These are phyloP conservation scores for Exophiala spinifera DNA, from an alignment of 2,329 filamentous ascomycete genomes.

Conservation along the genomic window DNA sequence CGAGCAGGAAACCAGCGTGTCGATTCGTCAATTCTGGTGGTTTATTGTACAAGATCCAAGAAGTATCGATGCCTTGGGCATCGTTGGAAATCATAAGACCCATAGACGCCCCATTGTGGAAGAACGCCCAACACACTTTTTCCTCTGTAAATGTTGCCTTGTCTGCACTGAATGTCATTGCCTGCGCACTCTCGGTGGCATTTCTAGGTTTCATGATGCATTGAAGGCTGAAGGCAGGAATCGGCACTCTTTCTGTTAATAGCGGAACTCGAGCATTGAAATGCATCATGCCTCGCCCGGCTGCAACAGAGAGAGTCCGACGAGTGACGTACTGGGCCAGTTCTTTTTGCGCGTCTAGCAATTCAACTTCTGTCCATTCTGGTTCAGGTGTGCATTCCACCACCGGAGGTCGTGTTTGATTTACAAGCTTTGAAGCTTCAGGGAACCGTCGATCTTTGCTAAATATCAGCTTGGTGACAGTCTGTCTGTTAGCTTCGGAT, in stretches of 20 bases:
- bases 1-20: constrained; percentile 91
- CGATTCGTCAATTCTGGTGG: constrained; percentile 87
- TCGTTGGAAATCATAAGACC: constrained; percentile 85
- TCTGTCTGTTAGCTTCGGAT: constrained; percentile 77
- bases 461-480: constrained; percentile 83
- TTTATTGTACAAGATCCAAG: constrained; percentile 98
- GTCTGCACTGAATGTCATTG: constrained; percentile 71
- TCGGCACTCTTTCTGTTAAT: constrained; percentile 85
- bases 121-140: constrained; percentile 97
- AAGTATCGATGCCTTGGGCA: constrained; percentile 92
- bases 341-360: constrained; percentile 88
- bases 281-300: constrained; percentile 81
- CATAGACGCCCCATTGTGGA: constrained; percentile 92
- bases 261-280: constrained; percentile 84
- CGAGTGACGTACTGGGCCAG: constrained; percentile 81
- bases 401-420: constrained; percentile 74
- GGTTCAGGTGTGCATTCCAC: constrained; percentile 73
- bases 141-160: constrained; percentile 85
- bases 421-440: constrained; percentile 81
- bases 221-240: constrained; percentile 86
- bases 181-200: constrained; percentile 54
- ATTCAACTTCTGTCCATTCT: constrained; percentile 78
- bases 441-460: constrained; percentile 84
- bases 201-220: constrained; percentile 90
- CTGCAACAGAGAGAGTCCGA: constrained; percentile 82